Base-by-base conservation (phyloP, 2,329 filamentous ascomycete genomes). In the Rhynchosporium secalis region DNA sequence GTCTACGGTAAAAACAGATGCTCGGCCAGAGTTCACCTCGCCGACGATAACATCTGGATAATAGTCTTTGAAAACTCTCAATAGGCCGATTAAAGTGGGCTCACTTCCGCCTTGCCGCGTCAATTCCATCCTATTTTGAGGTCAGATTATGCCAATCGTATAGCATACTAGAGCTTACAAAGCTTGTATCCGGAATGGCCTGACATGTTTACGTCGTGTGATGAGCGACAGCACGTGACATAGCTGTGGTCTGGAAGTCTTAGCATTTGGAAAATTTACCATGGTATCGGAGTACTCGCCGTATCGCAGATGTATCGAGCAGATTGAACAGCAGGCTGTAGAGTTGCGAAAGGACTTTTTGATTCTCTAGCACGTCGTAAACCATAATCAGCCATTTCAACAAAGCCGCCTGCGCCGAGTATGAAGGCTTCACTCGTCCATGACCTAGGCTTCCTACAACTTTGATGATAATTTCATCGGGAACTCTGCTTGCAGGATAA, bases 11-110 rank as follows among this genome's bases (percentile, higher is more conserved):
- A 88, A 88, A 0, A 84, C 80, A 3, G 84, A 83, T 0, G 85
- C 85, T 63, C 83, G 82, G 43, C 85, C 85, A 58, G 80, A 79
- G 36, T 85, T 83, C 3, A 84, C 79, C 66, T 89, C 88, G 28
- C 88, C 90, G 13, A 94, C 83, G 63, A 96, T 91, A 60, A 96
- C 91, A 73, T 96, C 91, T 0, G 92, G 91, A 71, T 94, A 96
- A 75, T 94, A 96, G 73, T 94, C 91, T 73, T 95, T 95, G 78
- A 88, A 96, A n/a, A 94, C 86, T 60, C 89, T 84, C 56, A 96
- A 78, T 20, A 96, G 79, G 3, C 90, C 90, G 43, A 89, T 81
- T 41, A 96, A 78, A 57, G 86, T 83, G 55, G 88, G 88, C 61
- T 96, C 92, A 70, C 90, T 89, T 20, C 87, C 88, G 4, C 80